Evolutionary conservation across 345 rosid genomes (phyloP), one percentile per base, ranked within the genome.

Genomic region (Triadica sebifera): DNA sequence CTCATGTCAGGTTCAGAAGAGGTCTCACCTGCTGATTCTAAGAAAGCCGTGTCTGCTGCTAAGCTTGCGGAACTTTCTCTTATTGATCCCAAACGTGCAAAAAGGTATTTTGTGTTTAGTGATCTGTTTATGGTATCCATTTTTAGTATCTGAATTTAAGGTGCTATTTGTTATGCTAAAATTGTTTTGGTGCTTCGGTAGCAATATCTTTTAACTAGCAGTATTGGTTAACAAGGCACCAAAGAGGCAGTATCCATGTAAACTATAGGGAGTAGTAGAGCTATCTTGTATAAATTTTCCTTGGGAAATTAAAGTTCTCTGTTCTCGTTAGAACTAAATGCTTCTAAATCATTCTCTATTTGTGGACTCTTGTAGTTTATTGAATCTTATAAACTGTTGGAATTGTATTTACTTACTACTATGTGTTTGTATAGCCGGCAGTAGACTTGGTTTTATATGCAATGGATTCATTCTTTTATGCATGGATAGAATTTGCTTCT

Each of bases 21-120:
- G 19, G 83, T 58, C 19, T 79, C 89, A 24, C 19, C 70, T 0
- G 81, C 84, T 65, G 96, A 93, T 81, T 61, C 87, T 71, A 96
- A 91, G 90, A 96, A 96, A 78, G 88, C 93, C 11, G 79, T 91
- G 79, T 91, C 99, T 58, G 90, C 97, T 78, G 82, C 96, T 69
- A 91, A 96, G 87, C 98, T 96, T 81, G 95, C 99, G 53, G 98
- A 96, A 87, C 98, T 96, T 79, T 96, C 99, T 65, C 91, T 90
- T 60, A 76, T 89, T 47, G 99, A 96, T 80, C 99, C 99, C 45
- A 96, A 88, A 80, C 97, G 97, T 41, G 99, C 99, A 11, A 93
- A 93, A 82, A 91, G 99, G 99, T 95, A 80, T 58, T n/a, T 3
- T 11, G 1, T 46, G 41, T 37, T 16, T 49, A 19, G 15, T 41